A percentile compares a stretch with the other conserved stretches of the same genome.
These are phyloP conservation scores for Galium porrigens DNA, from an alignment of 305 asterid genomes.

Conservation along the genomic window DNA sequence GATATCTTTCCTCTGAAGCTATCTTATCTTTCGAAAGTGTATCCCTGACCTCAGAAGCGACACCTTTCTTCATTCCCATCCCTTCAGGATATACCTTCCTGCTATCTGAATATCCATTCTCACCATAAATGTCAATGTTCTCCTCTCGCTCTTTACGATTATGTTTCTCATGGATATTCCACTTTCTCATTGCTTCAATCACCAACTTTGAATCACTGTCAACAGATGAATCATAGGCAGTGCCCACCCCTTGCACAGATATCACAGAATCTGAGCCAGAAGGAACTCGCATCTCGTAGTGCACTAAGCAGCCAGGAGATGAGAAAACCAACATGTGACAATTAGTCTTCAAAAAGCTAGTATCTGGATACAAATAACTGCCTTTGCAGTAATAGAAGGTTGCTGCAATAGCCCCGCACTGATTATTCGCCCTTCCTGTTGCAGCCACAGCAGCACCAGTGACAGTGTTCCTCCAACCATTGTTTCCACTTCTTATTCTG, in stretches of 20 bases:
- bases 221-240: conserved; percentile 26
- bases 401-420: conserved; percentile 49
- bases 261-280: conserved; percentile 32
- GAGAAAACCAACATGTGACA: conserved; percentile 68
- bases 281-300: conserved; percentile 46
- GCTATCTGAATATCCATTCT: conserved; percentile 42
- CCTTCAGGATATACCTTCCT: conserved; percentile 58
- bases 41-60: conserved; percentile 19
- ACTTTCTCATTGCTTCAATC: conserved; percentile 70
- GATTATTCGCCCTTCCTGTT: conserved; percentile 43
- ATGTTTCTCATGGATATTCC: conserved; percentile 71
- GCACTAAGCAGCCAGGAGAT: conserved; percentile 57
- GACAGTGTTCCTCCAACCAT: conserved; percentile 36
- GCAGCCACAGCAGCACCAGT: conserved; percentile 84
- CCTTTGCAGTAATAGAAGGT: conserved; percentile 45
- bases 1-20: conserved; percentile 44
- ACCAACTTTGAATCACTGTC: conserved; percentile 36
- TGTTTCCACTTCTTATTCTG: conserved; percentile 25
- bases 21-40: conserved; percentile 20
- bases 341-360: conserved; percentile 29
- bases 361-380: conserved; percentile 24
- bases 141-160: conserved; percentile 42
- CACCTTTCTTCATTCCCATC: conserved; percentile 21
- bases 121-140: conserved; percentile 48
- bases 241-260: conserved; percentile 25